Evolutionary conservation across 345 rosid species (phyloP).

Genomic region (Orychophragmus violaceus): DNA sequence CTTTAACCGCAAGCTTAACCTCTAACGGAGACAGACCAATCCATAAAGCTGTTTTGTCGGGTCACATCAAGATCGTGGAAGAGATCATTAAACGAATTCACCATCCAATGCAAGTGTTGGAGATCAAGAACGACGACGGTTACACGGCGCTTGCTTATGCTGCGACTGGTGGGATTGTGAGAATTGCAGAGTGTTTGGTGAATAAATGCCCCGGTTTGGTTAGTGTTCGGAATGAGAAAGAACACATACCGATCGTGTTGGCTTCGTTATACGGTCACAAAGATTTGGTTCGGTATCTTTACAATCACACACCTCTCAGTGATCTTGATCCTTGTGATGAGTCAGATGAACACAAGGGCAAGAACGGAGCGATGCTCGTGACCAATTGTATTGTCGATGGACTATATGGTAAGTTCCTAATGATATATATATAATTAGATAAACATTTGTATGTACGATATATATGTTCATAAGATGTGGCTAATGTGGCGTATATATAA

Average conservation of each 20-base stretch:
- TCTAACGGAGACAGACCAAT: constrained; percentile 57
- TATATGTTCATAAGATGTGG: not conserved
- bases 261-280: constrained; percentile 67
- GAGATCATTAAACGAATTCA: constrained; percentile 35
- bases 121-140: constrained; percentile 28
- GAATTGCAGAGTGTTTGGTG: constrained; percentile 53
- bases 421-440: not conserved
- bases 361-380: constrained; percentile 53
- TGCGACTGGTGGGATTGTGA: constrained; percentile 58
- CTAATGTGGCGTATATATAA: not conserved
- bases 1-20: constrained; percentile 44
- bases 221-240: constrained; percentile 33
- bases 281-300: constrained; percentile 51
- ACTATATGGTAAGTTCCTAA: constrained; percentile 42
- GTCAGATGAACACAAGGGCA: constrained; percentile 27
- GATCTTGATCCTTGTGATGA: constrained; percentile 46
- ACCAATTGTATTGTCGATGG: constrained; percentile 61
- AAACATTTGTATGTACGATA: not conserved
- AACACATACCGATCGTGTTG: constrained; percentile 53
- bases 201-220: constrained; percentile 36
- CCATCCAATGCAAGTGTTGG: constrained; percentile 19
- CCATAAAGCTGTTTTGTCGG: constrained; percentile 62
- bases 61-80: constrained; percentile 51
- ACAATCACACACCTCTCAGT: constrained; percentile 35
- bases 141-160: constrained; percentile 67